phyloP scores from a whole-genome alignment of 805 yeast species.

The Lachancea meyersii region DNA sequence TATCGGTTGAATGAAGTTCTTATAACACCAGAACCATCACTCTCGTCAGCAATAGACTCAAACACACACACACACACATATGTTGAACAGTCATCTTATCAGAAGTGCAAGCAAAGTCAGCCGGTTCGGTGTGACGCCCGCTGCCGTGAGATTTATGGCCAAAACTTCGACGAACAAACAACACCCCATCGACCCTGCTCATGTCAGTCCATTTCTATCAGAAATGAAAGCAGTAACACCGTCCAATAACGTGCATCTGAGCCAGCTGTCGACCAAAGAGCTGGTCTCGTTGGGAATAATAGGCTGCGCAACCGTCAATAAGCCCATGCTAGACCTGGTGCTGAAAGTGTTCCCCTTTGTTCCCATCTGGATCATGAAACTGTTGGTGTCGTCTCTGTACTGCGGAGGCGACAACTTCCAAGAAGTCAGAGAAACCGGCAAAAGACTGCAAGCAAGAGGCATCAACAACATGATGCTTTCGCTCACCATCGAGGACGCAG shows the following conservation, averaged over 20 bases:
- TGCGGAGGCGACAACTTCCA: conserved; percentile 81
- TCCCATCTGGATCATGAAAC: conserved; percentile 65
- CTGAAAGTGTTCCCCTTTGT: conserved; percentile 65
- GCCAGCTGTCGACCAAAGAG: conserved; percentile 47
- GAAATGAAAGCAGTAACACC: conserved; percentile 1
- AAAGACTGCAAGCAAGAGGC: conserved; percentile 60
- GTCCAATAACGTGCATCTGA: conserved; percentile 37
- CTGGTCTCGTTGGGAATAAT: conserved; percentile 60
- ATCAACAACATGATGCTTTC: conserved; percentile 94
- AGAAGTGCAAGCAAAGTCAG: background rate
- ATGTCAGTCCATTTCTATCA: conserved; percentile 5
- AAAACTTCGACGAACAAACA: conserved; percentile 8
- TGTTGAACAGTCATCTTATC: background rate
- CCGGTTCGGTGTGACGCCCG: background rate
- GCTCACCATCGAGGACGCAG: conserved; percentile 87
- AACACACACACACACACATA: background rate
- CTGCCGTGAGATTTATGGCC: background rate
- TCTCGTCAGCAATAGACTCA: background rate
- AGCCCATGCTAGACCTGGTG: conserved; percentile 52
- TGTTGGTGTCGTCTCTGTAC: conserved; percentile 73
- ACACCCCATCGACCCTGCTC: conserved; percentile 11
- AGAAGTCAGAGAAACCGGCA: conserved; percentile 69
- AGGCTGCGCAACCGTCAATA: conserved; percentile 63
- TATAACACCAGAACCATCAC: no score
- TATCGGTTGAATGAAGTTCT: no score